Conservation (phyloP, 2,329 filamentous ascomycete genomes). For the Aphanoascus verrucosus region DNA sequence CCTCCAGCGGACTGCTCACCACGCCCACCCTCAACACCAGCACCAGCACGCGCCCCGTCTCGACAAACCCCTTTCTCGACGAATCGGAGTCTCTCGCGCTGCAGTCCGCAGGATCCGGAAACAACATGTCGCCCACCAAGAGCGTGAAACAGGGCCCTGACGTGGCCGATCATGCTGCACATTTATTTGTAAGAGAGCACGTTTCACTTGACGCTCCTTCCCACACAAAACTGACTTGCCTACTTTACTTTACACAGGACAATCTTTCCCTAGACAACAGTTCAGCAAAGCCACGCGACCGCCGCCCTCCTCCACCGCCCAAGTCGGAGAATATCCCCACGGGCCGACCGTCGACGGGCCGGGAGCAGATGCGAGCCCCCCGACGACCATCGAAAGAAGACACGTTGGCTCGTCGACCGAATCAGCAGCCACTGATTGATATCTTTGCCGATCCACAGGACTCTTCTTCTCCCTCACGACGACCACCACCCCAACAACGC, state of each 20-base stretch:
- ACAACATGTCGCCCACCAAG: constrained; percentile 26
- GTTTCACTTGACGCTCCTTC: background rate
- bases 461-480: too few species aligned
- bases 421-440: constrained; percentile 26
- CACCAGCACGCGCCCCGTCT: constrained; percentile 37
- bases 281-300: constrained; percentile 24
- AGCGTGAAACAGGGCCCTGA: constrained; percentile 25
- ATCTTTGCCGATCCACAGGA: constrained; percentile 40
- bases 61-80: constrained; percentile 54
- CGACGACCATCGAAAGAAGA: constrained; percentile 21
- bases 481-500: constrained; percentile 29
- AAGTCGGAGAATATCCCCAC: constrained; percentile 28
- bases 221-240: constrained; percentile 5
- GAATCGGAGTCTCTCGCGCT: constrained; percentile 31
- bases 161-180: constrained; percentile 41
- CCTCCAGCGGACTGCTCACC: constrained; percentile 25
- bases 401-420: constrained; percentile 13
- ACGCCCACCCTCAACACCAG: constrained; percentile 15
- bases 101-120: constrained; percentile 25
- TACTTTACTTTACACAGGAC: constrained; percentile 27
- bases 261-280: constrained; percentile 31
- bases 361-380: constrained; percentile 7
- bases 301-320: constrained; percentile 23
- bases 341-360: constrained; percentile 13
- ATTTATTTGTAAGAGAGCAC: constrained; percentile 51